Percentiles rank a stretch among this genome's conserved stretches.
phyloP scores from a whole-genome alignment of 148 eudicot species.

The Fagopyrum tataricum region DNA sequence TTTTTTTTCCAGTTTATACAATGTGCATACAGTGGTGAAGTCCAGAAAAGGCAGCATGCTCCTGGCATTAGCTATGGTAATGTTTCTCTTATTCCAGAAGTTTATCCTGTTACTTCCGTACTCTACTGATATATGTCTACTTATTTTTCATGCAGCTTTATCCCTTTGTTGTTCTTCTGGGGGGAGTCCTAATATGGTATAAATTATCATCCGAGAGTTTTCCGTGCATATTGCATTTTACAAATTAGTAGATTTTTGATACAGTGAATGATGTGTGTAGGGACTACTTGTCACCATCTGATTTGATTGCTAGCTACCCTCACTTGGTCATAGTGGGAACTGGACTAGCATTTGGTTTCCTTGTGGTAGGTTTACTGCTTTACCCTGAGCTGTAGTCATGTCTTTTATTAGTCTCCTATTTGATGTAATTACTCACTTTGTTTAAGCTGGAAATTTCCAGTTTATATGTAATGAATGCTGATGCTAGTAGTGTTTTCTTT shows the following conservation, averaged over 20 bases:
- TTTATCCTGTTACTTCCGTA: not conserved
- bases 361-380: slow-evolving; percentile 63
- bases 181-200: slow-evolving; percentile 74
- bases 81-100: not conserved
- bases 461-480: slow-evolving; percentile 6
- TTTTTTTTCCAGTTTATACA: slow-evolving; percentile 16
- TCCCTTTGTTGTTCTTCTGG: slow-evolving; percentile 73
- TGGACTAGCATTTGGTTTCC: slow-evolving; percentile 94
- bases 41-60: slow-evolving; percentile 79
- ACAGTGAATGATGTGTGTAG: slow-evolving; percentile 29
- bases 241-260: slow-evolving; percentile 8
- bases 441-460: not conserved
- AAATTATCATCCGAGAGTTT: not conserved
- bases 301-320: slow-evolving; percentile 63
- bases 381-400: not conserved
- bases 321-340: slow-evolving; percentile 75
- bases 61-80: slow-evolving; percentile 87
- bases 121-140: not conserved
- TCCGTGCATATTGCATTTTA: slow-evolving; percentile 6
- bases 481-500: slow-evolving; percentile 13
- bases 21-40: slow-evolving; percentile 9
- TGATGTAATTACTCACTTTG: not conserved
- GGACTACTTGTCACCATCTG: slow-evolving; percentile 77
- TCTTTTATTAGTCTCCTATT: not conserved
- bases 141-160: slow-evolving; percentile 47